Evolutionary conservation across 1,284 basidiomycete species (phyloP), one percentile per base, ranked within the genome.

Genomic region (Apiotrichum sp.): DNA sequence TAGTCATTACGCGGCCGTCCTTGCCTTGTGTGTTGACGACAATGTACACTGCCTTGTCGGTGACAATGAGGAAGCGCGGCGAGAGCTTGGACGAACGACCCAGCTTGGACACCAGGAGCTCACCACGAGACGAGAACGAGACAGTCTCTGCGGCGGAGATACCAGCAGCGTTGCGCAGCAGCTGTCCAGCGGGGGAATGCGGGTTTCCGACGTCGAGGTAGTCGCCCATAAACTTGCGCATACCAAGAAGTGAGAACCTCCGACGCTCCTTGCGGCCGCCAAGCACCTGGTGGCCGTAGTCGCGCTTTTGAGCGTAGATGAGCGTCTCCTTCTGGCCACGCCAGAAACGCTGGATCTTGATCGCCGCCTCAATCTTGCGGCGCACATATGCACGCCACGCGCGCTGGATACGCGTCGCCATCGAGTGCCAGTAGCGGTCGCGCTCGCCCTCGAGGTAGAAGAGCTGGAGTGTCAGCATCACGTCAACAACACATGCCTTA

Each of bases 351-450:
- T 98, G 96, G 59, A 99, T 98, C 60, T 93, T 87, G 46, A 83
- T 84, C 8, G 96, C 96, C 65, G 92, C 95, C 72, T 98, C 96
- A 64, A 93, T 83, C 77, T 91, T 92, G 78, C 96, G 92, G 22
- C 95, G 84, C 80, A 95, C 83, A 73, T 95, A 97, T 72, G 96
- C 95, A 59, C 95, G 83, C 84, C 87, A 99, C 4, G 93, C 93
- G 40, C 95, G 86, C 77, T 99, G 96, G 53, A 99, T 99, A 49
- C 95, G 87, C 42, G 79, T 85, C 0, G 95, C 95, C 95, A 98
- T 99, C 72, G 98, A 98, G 77, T 99, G 96, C 96, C 96, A 99
- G 78, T 98, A 99, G 56, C 89, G 85, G 73, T 98, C 96, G 53
- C 95, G 86, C 91, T 98, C 98, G 22, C 92, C 93, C 78, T 99